Base-by-base conservation (phyloP, 148 eudicot species). In the Rhododendron ovatum region DNA sequence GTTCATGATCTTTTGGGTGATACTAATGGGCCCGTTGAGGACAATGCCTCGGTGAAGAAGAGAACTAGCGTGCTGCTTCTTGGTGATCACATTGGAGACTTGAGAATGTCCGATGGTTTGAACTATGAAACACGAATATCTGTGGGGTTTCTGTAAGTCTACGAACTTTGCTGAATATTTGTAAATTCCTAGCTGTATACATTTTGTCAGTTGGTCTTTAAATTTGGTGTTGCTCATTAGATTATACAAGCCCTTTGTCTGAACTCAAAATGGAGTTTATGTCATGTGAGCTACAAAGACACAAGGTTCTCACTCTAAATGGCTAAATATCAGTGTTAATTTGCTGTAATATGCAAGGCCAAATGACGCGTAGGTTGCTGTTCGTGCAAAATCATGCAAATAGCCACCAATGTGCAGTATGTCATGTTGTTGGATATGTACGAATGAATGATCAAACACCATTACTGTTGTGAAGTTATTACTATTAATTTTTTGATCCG, bases 71-170 rank as follows among this genome's bases (percentile, higher is more conserved):
- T 96, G 69, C 87, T 96, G 79, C 99, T 96, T 85, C 94, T 96
- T 35, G 99, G 99, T 85, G 99, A 96, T 91, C 99, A 96, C 89
- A 87, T 91, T 80, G 99, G 99, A 88, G 99, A 96, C 93, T 89
- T 96, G 86, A 94, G 99, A 86, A 96, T 96, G 99, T 96, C 99
- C 18, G 98, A 96, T 88, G 99, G 99, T 83, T 88, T 96, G 81
- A 89, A 92, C 80, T 96, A 94, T 88, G 91, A 92, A 74, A 94
- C 96, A 57, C 92, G 96, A 79, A 95, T 96, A 88, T 93, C 98
- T 67, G 95, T 95, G 76, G 99, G 99, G 57, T 96, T 96, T 86
- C 90, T 96, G 98, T 96, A 88, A 93, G 98, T 91, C 86, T 28
- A 43, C 48, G 17, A 26, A 74, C 35, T 39, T 85, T 86, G 80